Conservation (phyloP, 139 green algal species). For the Raphidocelis subcapitata region DNA sequence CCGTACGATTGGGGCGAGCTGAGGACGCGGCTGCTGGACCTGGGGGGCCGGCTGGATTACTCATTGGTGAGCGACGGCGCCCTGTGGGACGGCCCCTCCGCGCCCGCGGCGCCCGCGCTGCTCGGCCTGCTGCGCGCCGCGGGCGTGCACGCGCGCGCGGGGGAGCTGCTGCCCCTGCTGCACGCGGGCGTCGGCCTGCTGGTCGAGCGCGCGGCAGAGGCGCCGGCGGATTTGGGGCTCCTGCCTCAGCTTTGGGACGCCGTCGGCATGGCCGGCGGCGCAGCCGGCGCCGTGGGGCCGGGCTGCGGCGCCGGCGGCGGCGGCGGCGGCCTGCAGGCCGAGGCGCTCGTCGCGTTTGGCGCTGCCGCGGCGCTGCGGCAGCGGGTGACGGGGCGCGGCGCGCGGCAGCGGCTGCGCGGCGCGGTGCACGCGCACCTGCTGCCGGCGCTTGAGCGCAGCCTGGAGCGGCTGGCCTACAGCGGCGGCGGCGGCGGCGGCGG, state of each 20-base stretch:
- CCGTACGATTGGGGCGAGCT: conserved; percentile 25
- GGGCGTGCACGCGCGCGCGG: conserved; percentile 27
- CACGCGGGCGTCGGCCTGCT: conserved; percentile 33
- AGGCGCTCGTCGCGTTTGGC: conserved; percentile 26
- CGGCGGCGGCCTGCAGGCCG: conserved; percentile 2
- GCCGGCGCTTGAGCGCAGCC: conserved; percentile 34
- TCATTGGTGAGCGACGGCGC: conserved; percentile 20
- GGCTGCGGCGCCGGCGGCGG: not conserved
- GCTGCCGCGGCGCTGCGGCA: conserved; percentile 16
- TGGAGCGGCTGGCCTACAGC: conserved; percentile 23
- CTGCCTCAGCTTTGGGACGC: conserved; percentile 42
- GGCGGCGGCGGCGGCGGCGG: conserved; percentile 2
- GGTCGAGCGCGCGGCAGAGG: conserved; percentile 26
- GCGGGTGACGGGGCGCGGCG: conserved; percentile 16
- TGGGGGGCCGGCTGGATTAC: conserved; percentile 26
- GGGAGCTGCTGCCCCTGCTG: conserved; percentile 37
- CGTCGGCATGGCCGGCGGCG: conserved; percentile 22
- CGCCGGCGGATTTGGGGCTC: conserved; percentile 19
- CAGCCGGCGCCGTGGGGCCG: not conserved
- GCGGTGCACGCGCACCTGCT: conserved; percentile 33
- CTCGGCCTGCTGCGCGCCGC: conserved; percentile 29
- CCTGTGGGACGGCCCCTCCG: conserved; percentile 2
- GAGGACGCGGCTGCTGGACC: not conserved
- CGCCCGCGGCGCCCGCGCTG: conserved; percentile 7
- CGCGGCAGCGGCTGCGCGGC: conserved; percentile 24